Conservation (phyloP, 1,284 basidiomycete species). For the Austroboletus niveus region DNA sequence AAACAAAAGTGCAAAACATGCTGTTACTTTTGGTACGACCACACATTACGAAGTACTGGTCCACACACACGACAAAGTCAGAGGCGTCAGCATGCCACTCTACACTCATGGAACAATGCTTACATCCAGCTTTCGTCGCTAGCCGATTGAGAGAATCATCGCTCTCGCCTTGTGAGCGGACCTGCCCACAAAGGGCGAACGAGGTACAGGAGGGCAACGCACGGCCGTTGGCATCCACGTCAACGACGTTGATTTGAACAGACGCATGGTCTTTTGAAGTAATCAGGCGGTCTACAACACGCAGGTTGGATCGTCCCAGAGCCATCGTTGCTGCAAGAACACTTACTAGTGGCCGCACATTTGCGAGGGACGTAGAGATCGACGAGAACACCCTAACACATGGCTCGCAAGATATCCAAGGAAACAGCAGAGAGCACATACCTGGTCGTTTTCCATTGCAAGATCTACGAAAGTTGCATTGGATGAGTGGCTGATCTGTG, state of each 20-base stretch:
- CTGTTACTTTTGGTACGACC: conserved; percentile 71
- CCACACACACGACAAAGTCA: conserved; percentile 7
- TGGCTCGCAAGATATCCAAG: neutral
- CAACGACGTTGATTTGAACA: conserved; percentile 93
- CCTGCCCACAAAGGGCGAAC: conserved; percentile 92
- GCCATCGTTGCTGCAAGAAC: conserved; percentile 2
- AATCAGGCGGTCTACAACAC: conserved; percentile 80
- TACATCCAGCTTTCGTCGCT: conserved; percentile 93
- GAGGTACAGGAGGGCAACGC: conserved; percentile 86
- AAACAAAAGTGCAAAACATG: conserved; percentile 17
- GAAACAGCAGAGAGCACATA: conserved; percentile 29
- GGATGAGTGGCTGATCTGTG: neutral
- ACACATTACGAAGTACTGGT: conserved; percentile 72
- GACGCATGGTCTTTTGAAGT: conserved; percentile 99
- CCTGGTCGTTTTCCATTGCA: conserved; percentile 81
- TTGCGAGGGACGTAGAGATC: conserved; percentile 99
- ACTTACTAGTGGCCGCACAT: conserved; percentile 93
- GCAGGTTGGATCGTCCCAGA: conserved; percentile 4
- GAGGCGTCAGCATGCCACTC: conserved; percentile 2
- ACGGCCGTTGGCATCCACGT: conserved; percentile 93
- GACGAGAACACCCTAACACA: conserved; percentile 87
- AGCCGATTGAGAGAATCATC: conserved; percentile 98
- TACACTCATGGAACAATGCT: conserved; percentile 40
- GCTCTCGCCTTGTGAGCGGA: conserved; percentile 93
- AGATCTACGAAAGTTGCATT: conserved; percentile 11